Evolutionary conservation across 331 rosid species (phyloP).

Genomic region (Arachis monticola): DNA sequence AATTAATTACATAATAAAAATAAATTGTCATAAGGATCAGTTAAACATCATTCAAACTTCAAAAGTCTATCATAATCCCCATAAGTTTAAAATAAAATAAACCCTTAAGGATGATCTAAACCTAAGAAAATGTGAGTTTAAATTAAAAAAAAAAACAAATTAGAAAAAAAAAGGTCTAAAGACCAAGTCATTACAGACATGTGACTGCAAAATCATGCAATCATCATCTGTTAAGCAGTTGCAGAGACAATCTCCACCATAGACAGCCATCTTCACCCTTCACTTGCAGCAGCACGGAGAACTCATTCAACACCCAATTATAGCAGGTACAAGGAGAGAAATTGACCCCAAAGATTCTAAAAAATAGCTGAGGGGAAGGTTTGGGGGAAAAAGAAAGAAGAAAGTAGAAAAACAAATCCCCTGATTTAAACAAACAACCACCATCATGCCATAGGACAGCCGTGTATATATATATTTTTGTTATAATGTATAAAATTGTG

Average conservation of each 20-base stretch:
- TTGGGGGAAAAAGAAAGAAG: constrained; percentile 48
- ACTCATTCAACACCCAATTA: constrained; percentile 38
- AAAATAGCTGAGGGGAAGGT: constrained; percentile 77
- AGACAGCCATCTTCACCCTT: constrained; percentile 40
- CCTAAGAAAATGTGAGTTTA: constrained; percentile 36
- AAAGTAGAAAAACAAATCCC: constrained; percentile 48
- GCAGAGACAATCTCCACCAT: constrained; percentile 44
- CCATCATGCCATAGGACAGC: constrained; percentile 45
- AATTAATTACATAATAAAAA: neutral
- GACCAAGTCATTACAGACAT: constrained; percentile 41
- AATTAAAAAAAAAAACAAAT: constrained; percentile 25
- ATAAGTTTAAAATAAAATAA: constrained; percentile 13
- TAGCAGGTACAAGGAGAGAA: constrained; percentile 33
- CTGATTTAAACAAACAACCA: constrained; percentile 43
- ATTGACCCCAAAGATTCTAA: constrained; percentile 76
- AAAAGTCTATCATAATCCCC: constrained; percentile 28
- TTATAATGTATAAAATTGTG: constrained; percentile 33
- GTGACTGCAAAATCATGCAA: constrained; percentile 7
- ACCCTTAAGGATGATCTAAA: constrained; percentile 47
- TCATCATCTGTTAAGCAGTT: constrained; percentile 24
- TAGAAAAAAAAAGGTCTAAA: constrained; percentile 36
- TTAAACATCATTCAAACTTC: constrained; percentile 23
- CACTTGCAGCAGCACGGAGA: constrained; percentile 34
- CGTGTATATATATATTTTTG: constrained; percentile 27
- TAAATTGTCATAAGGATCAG: neutral